Evolutionary conservation across 805 yeast genomes (phyloP), one percentile per base, ranked within the genome.

Genomic region (Metschnikowia gruessii): DNA sequence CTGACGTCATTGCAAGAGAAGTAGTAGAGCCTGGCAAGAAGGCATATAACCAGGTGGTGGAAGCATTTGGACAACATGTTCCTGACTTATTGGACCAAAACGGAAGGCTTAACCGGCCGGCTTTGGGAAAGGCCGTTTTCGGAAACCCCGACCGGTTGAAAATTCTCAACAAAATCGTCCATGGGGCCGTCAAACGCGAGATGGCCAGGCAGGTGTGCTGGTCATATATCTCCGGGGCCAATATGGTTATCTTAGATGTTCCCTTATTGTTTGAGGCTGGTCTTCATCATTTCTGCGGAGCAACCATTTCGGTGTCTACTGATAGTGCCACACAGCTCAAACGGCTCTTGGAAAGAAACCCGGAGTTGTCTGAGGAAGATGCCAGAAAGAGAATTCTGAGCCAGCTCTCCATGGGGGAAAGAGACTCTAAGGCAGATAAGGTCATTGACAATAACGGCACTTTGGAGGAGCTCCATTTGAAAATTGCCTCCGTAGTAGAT

Each of bases 211-310:
- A 77, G 54, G 67, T 88, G 1, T 31, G 84, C 2, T 48, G 54
- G 42, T 78, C 79, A 15, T 94, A 90, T 75, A 26, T 88, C 12
- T 51, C 62, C 9, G 80, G 88, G 12, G 60, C 79, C 37, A 63
- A 72, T 12, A 56, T 89, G 59, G 90, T 89, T 3, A 68, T 94
- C 0, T 65, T 94, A 40, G 99, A 94, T 59, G 92, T 95, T 2
- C 99, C 99, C 1, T 69, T 94, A 32, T 68, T 94, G 16, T 94
- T 87, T 64, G 99, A 94, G 63, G 76, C 89, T 30, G 79, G 81
- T 1, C 70, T 92, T 54, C 82, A 88, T 59, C 56, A 61, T 38
- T 66, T 84, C 19, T 92, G 98, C 61, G 95, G 94, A 0, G 61
- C 70, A 9, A 77, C 83, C 0, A 63, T 92, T 2, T 82, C 87